Evolutionary conservation across 768 basidiomycete species (phyloP), one percentile per base, ranked within the genome.

Genomic region (Serpula lacrymans): DNA sequence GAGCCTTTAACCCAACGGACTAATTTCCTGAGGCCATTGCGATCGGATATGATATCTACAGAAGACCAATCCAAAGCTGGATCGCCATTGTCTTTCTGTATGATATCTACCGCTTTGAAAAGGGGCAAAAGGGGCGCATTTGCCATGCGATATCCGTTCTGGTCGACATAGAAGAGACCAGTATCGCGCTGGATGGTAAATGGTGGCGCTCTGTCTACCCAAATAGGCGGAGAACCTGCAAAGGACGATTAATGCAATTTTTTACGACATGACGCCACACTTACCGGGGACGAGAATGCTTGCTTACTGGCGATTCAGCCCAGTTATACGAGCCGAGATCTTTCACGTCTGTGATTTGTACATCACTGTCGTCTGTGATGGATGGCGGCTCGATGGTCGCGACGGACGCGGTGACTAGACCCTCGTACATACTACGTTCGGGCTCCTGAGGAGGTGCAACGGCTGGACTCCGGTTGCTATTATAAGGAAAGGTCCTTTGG

Each of bases 1-100:
- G n/a, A n/a, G n/a, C n/a, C n/a, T 10, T 58, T 58, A 14, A 74
- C 65, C 80, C 78, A 84, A 25, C 74, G 62, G 14, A 74, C 50
- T n/a, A 84, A 62, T 53, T 79, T 80, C n/a, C 79, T 65, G 22
- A 82, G 59, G 23, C 63, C 67, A 51, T 82, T 83, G 11, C 82
- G 67, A 49, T 82, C 80, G 1, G 78, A 75, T 41, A 84, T 61
- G 27, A 71, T 52, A 11, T 71, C 65, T 34, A 71, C 41, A 2
- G 43, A 12, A 10, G 51, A 37, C 64, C 69, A 71, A 39, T 67
- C 60, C 21, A 68, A 57, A 1, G 40, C 48, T 6, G 52, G 49
- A 29, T 59, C 55, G 11, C 45, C 48, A 20, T 58, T 56, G 12
- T 45, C 50, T 25, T 46, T 47, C 34, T 47, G 48, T 30, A 56